Percentiles rank a stretch among this genome's conserved stretches.
phyloP scores from a whole-genome alignment of 106 monocot genomes.

The Acanthochlamys bracteata region DNA sequence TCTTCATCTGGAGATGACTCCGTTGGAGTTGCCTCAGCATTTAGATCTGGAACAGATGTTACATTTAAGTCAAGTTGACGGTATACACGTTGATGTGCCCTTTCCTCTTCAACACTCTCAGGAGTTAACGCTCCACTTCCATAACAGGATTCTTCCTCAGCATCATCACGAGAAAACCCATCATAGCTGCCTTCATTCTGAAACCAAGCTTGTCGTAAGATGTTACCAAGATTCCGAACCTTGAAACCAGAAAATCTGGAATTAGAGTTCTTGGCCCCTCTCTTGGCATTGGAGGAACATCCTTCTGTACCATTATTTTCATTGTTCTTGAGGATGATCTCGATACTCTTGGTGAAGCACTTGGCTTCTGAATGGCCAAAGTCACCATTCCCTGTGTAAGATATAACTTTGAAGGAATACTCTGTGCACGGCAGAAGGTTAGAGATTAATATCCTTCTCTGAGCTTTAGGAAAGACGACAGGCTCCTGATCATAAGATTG shows the following conservation, averaged over 20 bases:
- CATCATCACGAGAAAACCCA: conserved; percentile 39
- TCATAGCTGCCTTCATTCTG: conserved; percentile 65
- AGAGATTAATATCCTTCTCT: conserved; percentile 64
- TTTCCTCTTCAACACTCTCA: conserved; percentile 30
- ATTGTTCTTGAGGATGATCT: conserved; percentile 43
- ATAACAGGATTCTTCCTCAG: conserved; percentile 48
- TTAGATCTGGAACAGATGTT: conserved; percentile 76
- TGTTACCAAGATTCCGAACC: conserved; percentile 72
- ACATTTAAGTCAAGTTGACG: conserved; percentile 64
- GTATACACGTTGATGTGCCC: conserved; percentile 18
- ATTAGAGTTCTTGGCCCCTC: conserved; percentile 22
- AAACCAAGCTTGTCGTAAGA: conserved; percentile 61
- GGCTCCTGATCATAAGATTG: conserved; percentile 38
- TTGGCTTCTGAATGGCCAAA: conserved; percentile 84
- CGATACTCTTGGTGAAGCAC: conserved; percentile 84
- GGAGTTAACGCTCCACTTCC: conserved; percentile 19
- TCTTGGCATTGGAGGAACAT: conserved; percentile 34
- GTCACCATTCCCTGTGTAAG: conserved; percentile 72
- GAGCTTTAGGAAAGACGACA: conserved; percentile 49
- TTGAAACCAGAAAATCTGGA: conserved; percentile 62
- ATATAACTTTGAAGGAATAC: conserved; percentile 77
- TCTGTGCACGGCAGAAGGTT: conserved; percentile 92
- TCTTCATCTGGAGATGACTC: conserved; percentile 40
- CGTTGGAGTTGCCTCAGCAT: conserved; percentile 42
- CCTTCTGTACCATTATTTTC: conserved; percentile 26